These are phyloP conservation scores for Raphanus sativus DNA, from an alignment of 345 rosid genomes.

Conservation along the genomic window DNA sequence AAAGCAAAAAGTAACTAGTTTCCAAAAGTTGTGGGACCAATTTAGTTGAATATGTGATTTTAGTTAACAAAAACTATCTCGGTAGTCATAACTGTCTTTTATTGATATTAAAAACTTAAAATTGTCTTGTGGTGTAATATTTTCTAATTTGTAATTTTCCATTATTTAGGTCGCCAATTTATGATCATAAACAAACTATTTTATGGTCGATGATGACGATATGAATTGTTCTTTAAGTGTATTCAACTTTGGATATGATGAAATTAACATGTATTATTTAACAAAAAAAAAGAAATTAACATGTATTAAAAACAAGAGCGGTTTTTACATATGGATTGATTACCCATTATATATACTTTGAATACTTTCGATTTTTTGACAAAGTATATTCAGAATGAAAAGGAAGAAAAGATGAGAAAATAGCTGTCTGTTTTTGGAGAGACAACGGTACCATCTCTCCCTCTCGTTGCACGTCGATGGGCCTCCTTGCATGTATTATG, in stretches of 20 bases:
- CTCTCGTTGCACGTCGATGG: constrained; percentile 36
- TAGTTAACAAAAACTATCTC: too few species aligned
- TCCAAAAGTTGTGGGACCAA: too few species aligned
- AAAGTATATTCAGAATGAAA: background rate
- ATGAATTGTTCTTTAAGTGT: background rate
- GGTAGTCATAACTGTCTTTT: too few species aligned
- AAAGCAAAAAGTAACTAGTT: too few species aligned
- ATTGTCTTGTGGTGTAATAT: too few species aligned
- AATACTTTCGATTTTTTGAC: background rate
- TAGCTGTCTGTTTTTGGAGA: constrained; percentile 34
- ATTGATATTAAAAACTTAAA: too few species aligned
- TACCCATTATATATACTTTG: background rate
- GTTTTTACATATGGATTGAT: background rate
- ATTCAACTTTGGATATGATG: background rate
- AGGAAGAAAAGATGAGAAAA: constrained; percentile 4
- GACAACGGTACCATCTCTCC: constrained; percentile 32
- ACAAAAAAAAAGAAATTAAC: background rate
- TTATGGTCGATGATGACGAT: background rate
- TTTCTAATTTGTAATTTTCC: too few species aligned
- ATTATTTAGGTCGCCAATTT: background rate
- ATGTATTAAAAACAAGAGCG: background rate
- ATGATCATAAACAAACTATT: background rate
- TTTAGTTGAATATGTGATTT: too few species aligned
- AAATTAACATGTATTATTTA: background rate
- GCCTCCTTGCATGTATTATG: constrained; percentile 27